phyloP scores from a whole-genome alignment of 2,329 filamentous ascomycete genomes.

The Trichoderma sp. region DNA sequence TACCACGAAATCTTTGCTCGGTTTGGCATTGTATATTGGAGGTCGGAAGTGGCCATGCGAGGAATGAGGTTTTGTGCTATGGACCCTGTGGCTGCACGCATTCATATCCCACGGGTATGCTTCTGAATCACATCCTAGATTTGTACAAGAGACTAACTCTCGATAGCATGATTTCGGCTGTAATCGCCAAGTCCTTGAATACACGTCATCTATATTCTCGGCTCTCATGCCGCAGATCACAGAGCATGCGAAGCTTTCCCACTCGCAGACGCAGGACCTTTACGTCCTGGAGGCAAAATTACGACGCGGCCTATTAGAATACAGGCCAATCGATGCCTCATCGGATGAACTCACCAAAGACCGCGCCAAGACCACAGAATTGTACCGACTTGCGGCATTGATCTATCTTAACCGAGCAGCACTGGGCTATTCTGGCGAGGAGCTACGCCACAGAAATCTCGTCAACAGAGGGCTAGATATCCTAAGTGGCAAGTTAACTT shows the following conservation, averaged over 20 bases:
- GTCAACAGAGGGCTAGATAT: not conserved
- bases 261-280: not conserved
- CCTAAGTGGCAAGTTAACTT: not conserved
- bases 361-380: not conserved
- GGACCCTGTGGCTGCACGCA: not conserved
- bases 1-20: constrained; percentile 4
- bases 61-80: not conserved
- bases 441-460: not conserved
- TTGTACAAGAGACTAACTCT: not conserved
- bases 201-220: not conserved
- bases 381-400: not conserved
- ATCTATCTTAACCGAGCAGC: constrained; percentile 4
- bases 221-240: not conserved
- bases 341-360: not conserved
- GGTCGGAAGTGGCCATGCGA: not conserved
- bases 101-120: not conserved
- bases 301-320: not conserved
- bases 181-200: not conserved
- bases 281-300: constrained; percentile 1
- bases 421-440: not conserved
- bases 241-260: not conserved
- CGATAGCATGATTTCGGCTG: not conserved
- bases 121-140: not conserved
- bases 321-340: too few relatives aligned
- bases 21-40: constrained; percentile 2